Base-by-base conservation (phyloP, 1,139 yeast species). In the Arxiozyma slooffiae region DNA sequence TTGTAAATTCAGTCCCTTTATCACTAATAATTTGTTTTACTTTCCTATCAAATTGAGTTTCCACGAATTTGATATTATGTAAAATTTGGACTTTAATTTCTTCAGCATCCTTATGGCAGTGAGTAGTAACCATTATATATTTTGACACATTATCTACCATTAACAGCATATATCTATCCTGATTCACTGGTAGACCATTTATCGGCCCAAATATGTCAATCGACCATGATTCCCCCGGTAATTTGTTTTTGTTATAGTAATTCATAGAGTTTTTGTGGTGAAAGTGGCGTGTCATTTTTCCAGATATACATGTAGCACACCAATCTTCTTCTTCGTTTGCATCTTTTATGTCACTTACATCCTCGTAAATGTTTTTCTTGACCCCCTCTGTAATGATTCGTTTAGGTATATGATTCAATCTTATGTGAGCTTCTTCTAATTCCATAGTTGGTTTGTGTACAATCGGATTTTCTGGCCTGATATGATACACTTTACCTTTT, bases 81-180 rank as follows among this genome's bases (percentile, higher is more conserved):
- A 44, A 36, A 9, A 47, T 26, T 34, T 50, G 50, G 8, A 17
- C 16, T 23, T 16, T 34, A 18, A 50, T 44, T 23, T 24, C 21
- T 3, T 17, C 23, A 16, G 22, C 14, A 17, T 41, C 40, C 30
- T 50, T 50, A 18, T 16, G 3, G n/a, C 7, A 17, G 17, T 50
- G 50, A 3, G 46, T 46, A 11, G 41, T 38, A 18, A 38, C 24
- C n/a, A 47, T 37, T 9, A 47, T 14, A 20, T 38, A 43, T 8
- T 50, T 18, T 9, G 48, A 47, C 1, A 50, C 46, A 44, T 38
- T 47, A 41, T 50, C 50, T 5, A 50, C 50, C 50, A 50, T 50
- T n/a, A 50, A 7, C 30, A 50, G 30, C 41, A 50, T n/a, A 26
- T 42, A 50, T 11, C 30, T 47, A 7, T 43, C 44, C 21, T 23